Conservation (phyloP, 2,329 filamentous ascomycete genomes). For the Rutstroemia sp. region DNA sequence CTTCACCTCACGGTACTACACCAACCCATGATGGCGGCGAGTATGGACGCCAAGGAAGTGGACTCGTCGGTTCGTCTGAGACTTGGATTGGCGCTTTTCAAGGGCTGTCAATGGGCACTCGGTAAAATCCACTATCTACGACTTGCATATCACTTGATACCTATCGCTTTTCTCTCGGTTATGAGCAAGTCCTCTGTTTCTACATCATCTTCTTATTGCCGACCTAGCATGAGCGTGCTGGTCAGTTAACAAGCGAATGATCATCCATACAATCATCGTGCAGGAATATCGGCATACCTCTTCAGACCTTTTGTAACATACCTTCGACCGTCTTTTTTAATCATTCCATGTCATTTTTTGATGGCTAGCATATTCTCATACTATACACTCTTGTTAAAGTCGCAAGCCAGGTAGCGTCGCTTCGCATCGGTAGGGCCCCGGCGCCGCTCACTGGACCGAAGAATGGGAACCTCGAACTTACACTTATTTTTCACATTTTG, state of each 20-base stretch:
- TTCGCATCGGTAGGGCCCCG: background rate
- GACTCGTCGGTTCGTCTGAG: slow-evolving; percentile 31
- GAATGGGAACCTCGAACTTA: background rate
- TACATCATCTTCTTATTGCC: background rate
- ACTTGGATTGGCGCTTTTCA: slow-evolving; percentile 61
- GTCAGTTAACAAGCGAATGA: background rate
- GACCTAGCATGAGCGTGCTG: background rate
- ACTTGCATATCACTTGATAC: background rate
- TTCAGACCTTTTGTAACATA: slow-evolving; percentile 9
- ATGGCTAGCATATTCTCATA: background rate
- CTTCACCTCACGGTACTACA: slow-evolving; percentile 33
- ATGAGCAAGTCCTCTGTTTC: background rate
- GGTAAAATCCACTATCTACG: slow-evolving; percentile 13
- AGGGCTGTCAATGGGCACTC: slow-evolving; percentile 58
- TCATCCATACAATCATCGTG: background rate
- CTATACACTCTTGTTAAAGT: background rate
- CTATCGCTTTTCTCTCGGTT: background rate
- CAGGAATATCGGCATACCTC: background rate
- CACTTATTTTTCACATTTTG: slow-evolving; percentile 3
- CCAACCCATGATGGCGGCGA: slow-evolving; percentile 34
- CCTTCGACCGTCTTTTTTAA: background rate
- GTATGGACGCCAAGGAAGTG: slow-evolving; percentile 35
- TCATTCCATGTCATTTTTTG: background rate
- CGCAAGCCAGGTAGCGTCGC: background rate
- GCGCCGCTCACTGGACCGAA: background rate